Conservation (phyloP, 2,329 filamentous ascomycete species). For the Sarocladiaceae sp. region DNA sequence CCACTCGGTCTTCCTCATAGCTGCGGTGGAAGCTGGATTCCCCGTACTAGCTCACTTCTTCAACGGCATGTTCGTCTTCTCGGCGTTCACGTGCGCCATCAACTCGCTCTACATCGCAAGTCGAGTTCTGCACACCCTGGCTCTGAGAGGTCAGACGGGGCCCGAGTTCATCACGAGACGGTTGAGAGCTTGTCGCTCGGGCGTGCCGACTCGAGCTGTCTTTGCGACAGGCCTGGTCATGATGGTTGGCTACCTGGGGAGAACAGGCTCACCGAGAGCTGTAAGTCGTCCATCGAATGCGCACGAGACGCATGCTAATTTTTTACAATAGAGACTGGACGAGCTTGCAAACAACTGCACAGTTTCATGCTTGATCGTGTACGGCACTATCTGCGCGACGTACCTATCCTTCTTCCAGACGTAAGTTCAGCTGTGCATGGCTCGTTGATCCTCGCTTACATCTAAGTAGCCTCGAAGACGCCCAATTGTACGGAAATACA, state of each 20-base stretch:
- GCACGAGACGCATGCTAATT: constrained; percentile 8
- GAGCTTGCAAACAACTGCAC: constrained; percentile 31
- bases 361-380: constrained; percentile 33
- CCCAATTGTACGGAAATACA: constrained; percentile 30
- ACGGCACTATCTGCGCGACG: constrained; percentile 31
- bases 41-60: constrained; percentile 29
- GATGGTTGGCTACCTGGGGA: constrained; percentile 32
- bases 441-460: background rate
- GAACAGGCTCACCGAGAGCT: constrained; percentile 27
- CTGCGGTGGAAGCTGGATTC: constrained; percentile 29
- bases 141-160: constrained; percentile 29
- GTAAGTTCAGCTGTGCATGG: constrained; percentile 16
- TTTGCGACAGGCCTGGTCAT: constrained; percentile 31
- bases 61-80: constrained; percentile 32
- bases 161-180: constrained; percentile 33
- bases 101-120: constrained; percentile 32
- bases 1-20: constrained; percentile 29
- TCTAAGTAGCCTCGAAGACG: constrained; percentile 26
- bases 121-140: constrained; percentile 29
- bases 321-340: constrained; percentile 23
- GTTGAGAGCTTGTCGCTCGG: constrained; percentile 27
- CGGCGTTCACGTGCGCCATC: constrained; percentile 30
- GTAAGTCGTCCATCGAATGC: constrained; percentile 18
- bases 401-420: constrained; percentile 32
- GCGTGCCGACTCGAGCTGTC: constrained; percentile 32